Conservation (phyloP, 2,329 filamentous ascomycete genomes). For the Diatrype stigma region DNA sequence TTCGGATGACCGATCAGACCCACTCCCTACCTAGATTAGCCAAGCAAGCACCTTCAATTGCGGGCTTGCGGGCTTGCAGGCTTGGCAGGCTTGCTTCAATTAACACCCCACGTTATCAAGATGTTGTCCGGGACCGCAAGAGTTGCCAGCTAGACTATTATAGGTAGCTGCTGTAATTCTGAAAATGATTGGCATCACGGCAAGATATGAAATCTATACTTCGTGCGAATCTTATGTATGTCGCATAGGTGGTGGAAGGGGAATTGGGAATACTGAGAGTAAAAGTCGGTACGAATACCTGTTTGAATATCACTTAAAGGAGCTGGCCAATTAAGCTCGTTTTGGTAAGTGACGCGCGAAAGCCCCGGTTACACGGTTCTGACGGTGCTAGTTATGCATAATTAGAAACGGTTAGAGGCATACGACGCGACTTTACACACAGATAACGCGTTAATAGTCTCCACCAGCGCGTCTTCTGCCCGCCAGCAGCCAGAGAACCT, state of each 20-base stretch:
- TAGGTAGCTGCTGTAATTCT: no score
- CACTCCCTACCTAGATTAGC: background rate
- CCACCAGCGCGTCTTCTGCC: background rate
- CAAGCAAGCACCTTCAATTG: background rate
- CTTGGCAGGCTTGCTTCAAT: no score
- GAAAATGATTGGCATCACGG: no score
- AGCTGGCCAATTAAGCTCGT: background rate
- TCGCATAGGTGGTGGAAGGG: no score
- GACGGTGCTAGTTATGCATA: background rate
- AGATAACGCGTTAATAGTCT: background rate
- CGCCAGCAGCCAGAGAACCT: background rate
- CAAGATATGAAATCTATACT: no score
- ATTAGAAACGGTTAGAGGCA: background rate
- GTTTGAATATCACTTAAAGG: background rate
- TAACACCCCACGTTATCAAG: no score
- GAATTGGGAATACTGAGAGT: no score
- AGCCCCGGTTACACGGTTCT: background rate
- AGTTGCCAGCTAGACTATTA: no score
- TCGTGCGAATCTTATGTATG: no score
- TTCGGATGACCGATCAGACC: background rate
- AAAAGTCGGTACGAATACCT: no score
- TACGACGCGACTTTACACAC: background rate
- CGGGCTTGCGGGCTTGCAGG: no score
- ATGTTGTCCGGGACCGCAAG: no score
- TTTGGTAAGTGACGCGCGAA: background rate